A percentile compares a stretch with the other conserved stretches of the same genome.
These are phyloP conservation scores for Neoboletus subvelutipes DNA, from an alignment of 768 basidiomycete species.

Conservation along the genomic window DNA sequence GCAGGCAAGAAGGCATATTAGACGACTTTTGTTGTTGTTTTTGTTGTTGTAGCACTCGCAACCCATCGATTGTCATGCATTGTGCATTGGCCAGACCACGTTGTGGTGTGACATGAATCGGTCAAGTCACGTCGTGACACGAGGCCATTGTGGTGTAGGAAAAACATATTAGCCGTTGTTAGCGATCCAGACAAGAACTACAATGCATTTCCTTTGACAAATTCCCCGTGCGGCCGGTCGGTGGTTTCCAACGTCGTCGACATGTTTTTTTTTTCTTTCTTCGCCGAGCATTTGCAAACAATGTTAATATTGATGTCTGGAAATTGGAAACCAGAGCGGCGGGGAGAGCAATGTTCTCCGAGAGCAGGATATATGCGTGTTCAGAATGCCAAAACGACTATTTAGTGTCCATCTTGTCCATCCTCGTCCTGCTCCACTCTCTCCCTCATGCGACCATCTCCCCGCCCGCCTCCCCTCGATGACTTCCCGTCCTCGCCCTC, in stretches of 20 bases:
- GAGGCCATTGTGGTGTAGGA: not conserved
- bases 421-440: not conserved
- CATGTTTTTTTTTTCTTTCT: not conserved
- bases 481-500: conserved; percentile 20
- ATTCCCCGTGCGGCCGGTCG: not conserved
- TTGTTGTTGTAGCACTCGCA: not conserved
- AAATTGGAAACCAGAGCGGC: conserved; percentile 7
- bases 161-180: not conserved
- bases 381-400: conserved; percentile 5
- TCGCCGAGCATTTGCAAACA: not conserved
- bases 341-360: conserved; percentile 11
- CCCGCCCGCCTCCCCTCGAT: not conserved
- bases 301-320: no score
- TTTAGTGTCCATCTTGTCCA: not conserved
- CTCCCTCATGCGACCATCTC: conserved; percentile 6
- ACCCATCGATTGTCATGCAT: not conserved
- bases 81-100: not conserved
- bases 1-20: conserved; percentile 75
- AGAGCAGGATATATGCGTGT: not conserved
- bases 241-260: not conserved
- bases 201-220: not conserved
- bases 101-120: not conserved
- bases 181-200: not conserved
- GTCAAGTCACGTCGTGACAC: not conserved
- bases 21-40: not conserved